Evolutionary conservation across 257 asterid genomes (phyloP).

Genomic region (Buddleja alternifolia): DNA sequence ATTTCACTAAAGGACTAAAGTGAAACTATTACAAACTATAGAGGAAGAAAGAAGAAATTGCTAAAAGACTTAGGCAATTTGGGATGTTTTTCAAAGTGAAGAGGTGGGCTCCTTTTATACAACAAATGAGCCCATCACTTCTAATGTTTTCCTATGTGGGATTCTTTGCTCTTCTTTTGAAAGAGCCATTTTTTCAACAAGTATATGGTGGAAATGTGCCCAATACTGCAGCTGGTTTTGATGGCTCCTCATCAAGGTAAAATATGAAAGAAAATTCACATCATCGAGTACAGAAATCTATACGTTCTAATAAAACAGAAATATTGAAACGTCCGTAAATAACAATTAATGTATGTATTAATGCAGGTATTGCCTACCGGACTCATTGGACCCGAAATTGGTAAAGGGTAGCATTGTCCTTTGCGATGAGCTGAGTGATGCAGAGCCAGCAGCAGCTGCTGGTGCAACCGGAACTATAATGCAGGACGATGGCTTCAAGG

Average conservation of each 20-base stretch:
- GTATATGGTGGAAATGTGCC: constrained; percentile 47
- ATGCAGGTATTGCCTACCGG: constrained; percentile 43
- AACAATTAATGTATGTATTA: background rate
- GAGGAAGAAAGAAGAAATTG: too few relatives aligned
- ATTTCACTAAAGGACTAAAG: too few relatives aligned
- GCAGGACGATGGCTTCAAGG: constrained; percentile 38
- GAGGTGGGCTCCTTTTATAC: too few relatives aligned
- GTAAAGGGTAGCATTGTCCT: constrained; percentile 54
- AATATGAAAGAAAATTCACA: background rate
- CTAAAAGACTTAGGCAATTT: too few relatives aligned
- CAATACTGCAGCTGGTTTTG: constrained; percentile 40
- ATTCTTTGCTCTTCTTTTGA: too few relatives aligned
- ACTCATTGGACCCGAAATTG: constrained; percentile 43
- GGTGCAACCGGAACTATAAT: constrained; percentile 57
- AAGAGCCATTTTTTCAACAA: too few relatives aligned
- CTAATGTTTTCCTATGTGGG: too few relatives aligned
- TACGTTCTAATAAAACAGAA: background rate
- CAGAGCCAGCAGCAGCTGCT: constrained; percentile 26
- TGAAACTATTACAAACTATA: too few relatives aligned
- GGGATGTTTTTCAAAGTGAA: too few relatives aligned
- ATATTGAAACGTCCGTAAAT: background rate
- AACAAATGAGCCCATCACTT: too few relatives aligned
- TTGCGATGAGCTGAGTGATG: constrained; percentile 42
- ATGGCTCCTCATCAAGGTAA: constrained; percentile 44
- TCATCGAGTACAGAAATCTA: too few relatives aligned